phyloP scores from a whole-genome alignment of 192 early-diverging fungal genomes.

The Podila horticola region DNA sequence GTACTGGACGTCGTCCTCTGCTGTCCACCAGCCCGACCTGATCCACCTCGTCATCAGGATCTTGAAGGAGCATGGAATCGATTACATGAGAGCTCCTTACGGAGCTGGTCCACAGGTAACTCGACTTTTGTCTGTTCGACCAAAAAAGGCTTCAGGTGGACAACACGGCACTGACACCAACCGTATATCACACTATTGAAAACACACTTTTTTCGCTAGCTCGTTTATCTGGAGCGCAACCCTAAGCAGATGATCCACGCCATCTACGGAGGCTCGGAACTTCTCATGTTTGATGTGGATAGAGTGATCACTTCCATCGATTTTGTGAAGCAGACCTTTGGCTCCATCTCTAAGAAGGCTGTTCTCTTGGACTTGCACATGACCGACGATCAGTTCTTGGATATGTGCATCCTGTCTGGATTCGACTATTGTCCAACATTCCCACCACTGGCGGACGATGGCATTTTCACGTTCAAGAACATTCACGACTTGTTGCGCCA shows the following conservation, averaged over 20 bases:
- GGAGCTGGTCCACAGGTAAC: constrained; percentile 77
- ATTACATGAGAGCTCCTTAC: constrained; percentile 85
- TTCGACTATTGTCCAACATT: constrained; percentile 80
- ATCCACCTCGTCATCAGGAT: constrained; percentile 75
- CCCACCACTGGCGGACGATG: constrained; percentile 65
- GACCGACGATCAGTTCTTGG: constrained; percentile 76
- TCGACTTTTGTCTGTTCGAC: background rate
- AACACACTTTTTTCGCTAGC: constrained; percentile 37
- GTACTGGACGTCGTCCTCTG: constrained; percentile 62
- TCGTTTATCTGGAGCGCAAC: constrained; percentile 77
- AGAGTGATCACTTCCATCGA: constrained; percentile 74
- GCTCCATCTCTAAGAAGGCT: constrained; percentile 69
- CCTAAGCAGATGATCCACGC: constrained; percentile 76
- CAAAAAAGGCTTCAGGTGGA: background rate
- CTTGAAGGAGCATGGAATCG: constrained; percentile 69
- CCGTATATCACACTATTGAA: background rate
- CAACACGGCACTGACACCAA: background rate
- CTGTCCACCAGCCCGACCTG: constrained; percentile 70
- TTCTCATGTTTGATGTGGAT: constrained; percentile 82
- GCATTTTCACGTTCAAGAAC: constrained; percentile 75
- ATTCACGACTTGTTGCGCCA: constrained; percentile 73
- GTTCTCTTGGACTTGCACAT: constrained; percentile 69
- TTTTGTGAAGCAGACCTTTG: constrained; percentile 71
- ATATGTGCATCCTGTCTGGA: constrained; percentile 84
- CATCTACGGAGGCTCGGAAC: constrained; percentile 75